phyloP scores from a whole-genome alignment of 2,329 filamentous ascomycete genomes.

The Blastomyces emzantsi region DNA sequence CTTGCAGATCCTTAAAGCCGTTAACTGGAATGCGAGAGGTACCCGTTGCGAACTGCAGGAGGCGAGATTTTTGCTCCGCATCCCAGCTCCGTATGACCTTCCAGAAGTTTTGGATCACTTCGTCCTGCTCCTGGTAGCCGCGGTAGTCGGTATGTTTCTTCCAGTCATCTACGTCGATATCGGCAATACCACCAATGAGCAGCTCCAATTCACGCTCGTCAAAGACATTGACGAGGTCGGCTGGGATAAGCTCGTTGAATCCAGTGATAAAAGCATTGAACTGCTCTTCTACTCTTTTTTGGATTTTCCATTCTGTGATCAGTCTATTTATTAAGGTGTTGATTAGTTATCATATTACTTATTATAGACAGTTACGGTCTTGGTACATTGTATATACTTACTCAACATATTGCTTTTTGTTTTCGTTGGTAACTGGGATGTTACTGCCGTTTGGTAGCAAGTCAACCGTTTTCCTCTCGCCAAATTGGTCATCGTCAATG shows the following conservation, averaged over 20 bases:
- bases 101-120: conserved; percentile 99
- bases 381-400: conserved; percentile 35
- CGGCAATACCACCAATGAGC: conserved; percentile 96
- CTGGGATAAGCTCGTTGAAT: conserved; percentile 94
- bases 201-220: conserved; percentile 95
- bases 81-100: conserved; percentile 92
- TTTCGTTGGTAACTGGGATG: conserved; percentile 95
- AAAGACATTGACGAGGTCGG: conserved; percentile 95
- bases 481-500: conserved; percentile 94
- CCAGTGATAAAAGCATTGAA: conserved; percentile 97
- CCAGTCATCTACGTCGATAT: conserved; percentile 99
- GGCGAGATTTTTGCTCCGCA: conserved; percentile 91
- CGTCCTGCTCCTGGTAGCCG: conserved; percentile 94
- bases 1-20: conserved; percentile 97
- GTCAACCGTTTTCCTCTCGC: conserved; percentile 87
- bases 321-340: conserved; percentile 42
- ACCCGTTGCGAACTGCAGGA: conserved; percentile 94
- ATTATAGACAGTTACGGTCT: not conserved
- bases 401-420: conserved; percentile 99
- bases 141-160: conserved; percentile 99
- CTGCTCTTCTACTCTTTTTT: conserved; percentile 96
- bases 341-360: not conserved
- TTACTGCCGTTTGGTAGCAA: conserved; percentile 82
- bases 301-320: conserved; percentile 98
- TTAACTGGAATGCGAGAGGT: conserved; percentile 98